Conservation (phyloP, 2,329 filamentous ascomycete species). For the Bertia moriformis region DNA sequence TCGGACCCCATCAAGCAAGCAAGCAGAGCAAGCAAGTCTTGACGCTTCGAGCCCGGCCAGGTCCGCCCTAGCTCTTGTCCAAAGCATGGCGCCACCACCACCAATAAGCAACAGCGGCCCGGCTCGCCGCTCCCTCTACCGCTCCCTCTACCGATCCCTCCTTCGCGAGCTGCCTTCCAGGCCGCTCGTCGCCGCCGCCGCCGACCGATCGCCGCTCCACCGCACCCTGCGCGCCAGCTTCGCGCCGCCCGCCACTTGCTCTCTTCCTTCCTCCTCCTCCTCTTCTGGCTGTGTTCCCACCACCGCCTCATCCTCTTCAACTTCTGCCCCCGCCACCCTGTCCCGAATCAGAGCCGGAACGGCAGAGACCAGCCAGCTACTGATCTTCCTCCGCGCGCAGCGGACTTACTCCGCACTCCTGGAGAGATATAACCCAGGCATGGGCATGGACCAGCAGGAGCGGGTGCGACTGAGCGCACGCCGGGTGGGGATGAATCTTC, state of each 20-base stretch:
- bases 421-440: constrained; percentile 86
- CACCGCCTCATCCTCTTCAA: constrained; percentile 11
- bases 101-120: too few relatives aligned
- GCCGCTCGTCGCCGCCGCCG: constrained; percentile 33
- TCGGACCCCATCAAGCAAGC: too few relatives aligned
- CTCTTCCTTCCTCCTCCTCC: constrained; percentile 13
- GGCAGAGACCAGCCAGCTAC: constrained; percentile 64
- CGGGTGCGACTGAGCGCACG: constrained; percentile 69
- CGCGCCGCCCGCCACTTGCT: constrained; percentile 16
- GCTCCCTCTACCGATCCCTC: constrained; percentile 73
- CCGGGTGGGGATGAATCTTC: constrained; percentile 81
- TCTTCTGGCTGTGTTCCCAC: neutral
- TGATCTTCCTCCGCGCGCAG: constrained; percentile 74
- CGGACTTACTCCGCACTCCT: constrained; percentile 66
- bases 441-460: constrained; percentile 77
- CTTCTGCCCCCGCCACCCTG: constrained; percentile 24
- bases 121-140: too few relatives aligned
- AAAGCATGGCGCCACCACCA: too few relatives aligned
- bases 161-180: constrained; percentile 78
- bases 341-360: too few relatives aligned
- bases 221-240: constrained; percentile 53
- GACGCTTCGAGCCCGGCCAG: too few relatives aligned
- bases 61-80: too few relatives aligned
- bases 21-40: too few relatives aligned
- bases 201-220: constrained; percentile 54